Base-by-base conservation (phyloP, 345 rosid species). In the Citrus cavaleriei region DNA sequence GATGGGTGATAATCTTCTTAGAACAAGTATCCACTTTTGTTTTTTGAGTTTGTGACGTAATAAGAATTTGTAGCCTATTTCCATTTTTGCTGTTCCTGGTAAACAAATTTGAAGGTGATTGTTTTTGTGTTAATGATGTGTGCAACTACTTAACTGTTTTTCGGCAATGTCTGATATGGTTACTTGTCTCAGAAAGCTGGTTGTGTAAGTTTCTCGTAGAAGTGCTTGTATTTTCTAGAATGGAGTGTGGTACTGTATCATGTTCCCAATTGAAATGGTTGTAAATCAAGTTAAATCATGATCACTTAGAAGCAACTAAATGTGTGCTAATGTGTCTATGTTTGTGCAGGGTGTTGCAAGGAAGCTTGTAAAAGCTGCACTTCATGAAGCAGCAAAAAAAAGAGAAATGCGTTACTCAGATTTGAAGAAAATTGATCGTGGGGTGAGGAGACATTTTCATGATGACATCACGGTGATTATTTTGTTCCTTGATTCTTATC, bases 371-470 rank as follows among this genome's bases (percentile, higher is more conserved):
- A 92, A 92, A 84, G 90, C 92, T 12, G 98, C 98, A 10, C 91
- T 96, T 25, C 87, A 66, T 10, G 97, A 87, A 87, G 98, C 97
- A 34, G 99, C 99, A 16, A 94, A 91, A 84, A 94, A 94, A 83
- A 87, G 99, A 80, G 99, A 97, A 80, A 92, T 93, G 99, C 85
- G 98, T 81, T 97, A 91, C 78, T 91, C 98, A 0, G 99, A 97
- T 86, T 83, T 97, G 92, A 90, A 94, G 85, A 97, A 88, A 90
- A 91, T 97, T 32, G 98, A 94, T 59, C 87, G 91, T 21, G 97
- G 99, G 18, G 95, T 94, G 84, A 92, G 99, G 84, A 89, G 99
- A 80, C 99, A 97, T 81, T 97, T 97, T 79, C 99, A 97, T 24
- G 99, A 94, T 18, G 99, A 97, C 72, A 97, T 94, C 38, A 94